Base-by-base conservation (phyloP, 768 basidiomycete genomes). In the Strobilomyces dryophilus region DNA sequence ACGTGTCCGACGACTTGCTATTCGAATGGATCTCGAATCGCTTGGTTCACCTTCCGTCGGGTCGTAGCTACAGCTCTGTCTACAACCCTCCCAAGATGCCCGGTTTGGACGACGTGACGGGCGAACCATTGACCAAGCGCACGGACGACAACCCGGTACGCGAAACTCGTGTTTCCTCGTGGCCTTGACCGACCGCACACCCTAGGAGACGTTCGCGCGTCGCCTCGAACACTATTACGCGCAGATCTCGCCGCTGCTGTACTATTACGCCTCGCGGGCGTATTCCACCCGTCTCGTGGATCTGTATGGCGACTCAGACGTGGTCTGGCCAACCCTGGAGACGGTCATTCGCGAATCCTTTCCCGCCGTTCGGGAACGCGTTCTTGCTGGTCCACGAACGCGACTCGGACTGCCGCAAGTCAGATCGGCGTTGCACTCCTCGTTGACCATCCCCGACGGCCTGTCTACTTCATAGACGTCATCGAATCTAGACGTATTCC, bases 131-230 rank as follows among this genome's bases (percentile, higher is more conserved):
- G 29, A 81, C 77, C 14, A 88, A 85, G 66, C 83, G 92, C 31
- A 84, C 90, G 4, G 92, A 95, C 61, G 92, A 95, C 64, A 88
- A 89, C 63, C 89, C 90, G 3, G 91, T 92, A 65, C 40, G 84
- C 72, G 21, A 47, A 31, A 24, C 39, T 11, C 12, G 20, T 32
- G 57, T n/a, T 26, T 24, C 17, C 36, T 56, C 15, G 1, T 49
- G 47, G 46, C 49, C 4, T 35, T 64, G 55, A 58, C 47, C 54
- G 46, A 39, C 29, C 45, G 44, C 17, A 17, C 41, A 24, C 41
- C 53, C 8, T 67, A 92, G 91, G 87, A 91, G 68, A 76, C 81
- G 24, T 91, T 92, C 65, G 73, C 81, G 27, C 84, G 84, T 39
- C 85, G 92, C 6, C 76, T 94, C 17, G 71, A 78, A 34, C 79